A percentile compares a stretch with the other conserved stretches of the same genome.
Evolutionary conservation across 805 yeast species (phyloP).

Genomic region (Maudiozyma serrabonitensis): DNA sequence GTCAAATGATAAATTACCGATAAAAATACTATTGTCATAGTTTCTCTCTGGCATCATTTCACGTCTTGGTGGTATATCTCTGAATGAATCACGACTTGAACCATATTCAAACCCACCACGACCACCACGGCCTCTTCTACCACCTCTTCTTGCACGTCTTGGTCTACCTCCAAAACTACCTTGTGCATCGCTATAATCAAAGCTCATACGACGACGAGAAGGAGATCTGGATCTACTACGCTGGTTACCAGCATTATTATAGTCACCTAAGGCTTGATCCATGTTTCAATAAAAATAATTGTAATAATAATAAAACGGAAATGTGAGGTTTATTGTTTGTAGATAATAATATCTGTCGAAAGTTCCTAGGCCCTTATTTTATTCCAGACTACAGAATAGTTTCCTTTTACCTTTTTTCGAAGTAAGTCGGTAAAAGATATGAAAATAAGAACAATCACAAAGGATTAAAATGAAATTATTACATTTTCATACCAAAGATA

Average conservation of each 20-base stretch:
- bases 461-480: no score
- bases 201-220: conserved; percentile 18
- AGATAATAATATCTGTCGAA: no score
- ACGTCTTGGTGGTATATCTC: neutral
- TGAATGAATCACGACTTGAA: neutral
- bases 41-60: conserved; percentile 35
- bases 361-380: no score
- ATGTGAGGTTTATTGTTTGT: no score
- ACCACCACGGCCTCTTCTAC: conserved; percentile 3
- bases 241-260: conserved; percentile 1
- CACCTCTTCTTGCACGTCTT: conserved; percentile 7
- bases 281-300: neutral
- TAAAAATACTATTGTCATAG: conserved; percentile 57
- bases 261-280: neutral
- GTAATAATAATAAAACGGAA: no score
- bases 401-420: no score
- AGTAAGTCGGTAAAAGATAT: no score
- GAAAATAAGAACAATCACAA: no score
- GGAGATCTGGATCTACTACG: conserved; percentile 19
- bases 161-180: conserved; percentile 6
- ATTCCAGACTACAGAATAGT: no score
- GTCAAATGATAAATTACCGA: conserved; percentile 65
- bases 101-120: conserved; percentile 4
- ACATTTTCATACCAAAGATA: no score
- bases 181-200: conserved; percentile 24